Evolutionary conservation across 164 flowering plant genomes (phyloP).

Genomic region (Macadamia tetraphylla): DNA sequence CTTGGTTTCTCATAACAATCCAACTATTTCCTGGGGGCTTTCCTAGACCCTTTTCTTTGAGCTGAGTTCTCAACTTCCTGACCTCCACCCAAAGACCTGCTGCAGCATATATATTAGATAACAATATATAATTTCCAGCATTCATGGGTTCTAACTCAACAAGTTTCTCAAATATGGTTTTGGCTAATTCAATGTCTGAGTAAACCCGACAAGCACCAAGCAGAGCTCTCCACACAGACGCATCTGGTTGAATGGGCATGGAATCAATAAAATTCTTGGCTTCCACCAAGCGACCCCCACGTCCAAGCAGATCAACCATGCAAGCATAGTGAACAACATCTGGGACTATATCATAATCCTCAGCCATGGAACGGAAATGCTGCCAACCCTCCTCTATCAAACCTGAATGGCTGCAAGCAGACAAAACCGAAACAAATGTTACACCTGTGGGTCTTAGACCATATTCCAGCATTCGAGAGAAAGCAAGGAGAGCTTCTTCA

Average conservation of each 20-base stretch:
- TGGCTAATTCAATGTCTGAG: constrained; percentile 30
- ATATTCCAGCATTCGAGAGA: constrained; percentile 40
- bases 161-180: constrained; percentile 30
- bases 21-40: constrained; percentile 56
- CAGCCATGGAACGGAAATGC: constrained; percentile 39
- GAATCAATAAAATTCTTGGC: constrained; percentile 34
- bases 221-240: constrained; percentile 50
- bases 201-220: constrained; percentile 44
- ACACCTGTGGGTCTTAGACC: constrained; percentile 40
- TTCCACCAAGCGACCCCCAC: constrained; percentile 48
- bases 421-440: constrained; percentile 46
- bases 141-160: constrained; percentile 48
- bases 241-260: constrained; percentile 57
- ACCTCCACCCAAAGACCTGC: constrained; percentile 50
- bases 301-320: constrained; percentile 58
- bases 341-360: constrained; percentile 34
- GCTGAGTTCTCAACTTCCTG: constrained; percentile 25
- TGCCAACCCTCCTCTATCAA: constrained; percentile 38
- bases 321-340: constrained; percentile 55
- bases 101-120: constrained; percentile 57
- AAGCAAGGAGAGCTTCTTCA: constrained; percentile 36
- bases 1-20: constrained; percentile 30
- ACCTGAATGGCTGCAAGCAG: constrained; percentile 67
- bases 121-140: constrained; percentile 40
- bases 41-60: constrained; percentile 30